Conservation (phyloP, 2,329 filamentous ascomycete genomes). For the Aspergillus chevalieri region DNA sequence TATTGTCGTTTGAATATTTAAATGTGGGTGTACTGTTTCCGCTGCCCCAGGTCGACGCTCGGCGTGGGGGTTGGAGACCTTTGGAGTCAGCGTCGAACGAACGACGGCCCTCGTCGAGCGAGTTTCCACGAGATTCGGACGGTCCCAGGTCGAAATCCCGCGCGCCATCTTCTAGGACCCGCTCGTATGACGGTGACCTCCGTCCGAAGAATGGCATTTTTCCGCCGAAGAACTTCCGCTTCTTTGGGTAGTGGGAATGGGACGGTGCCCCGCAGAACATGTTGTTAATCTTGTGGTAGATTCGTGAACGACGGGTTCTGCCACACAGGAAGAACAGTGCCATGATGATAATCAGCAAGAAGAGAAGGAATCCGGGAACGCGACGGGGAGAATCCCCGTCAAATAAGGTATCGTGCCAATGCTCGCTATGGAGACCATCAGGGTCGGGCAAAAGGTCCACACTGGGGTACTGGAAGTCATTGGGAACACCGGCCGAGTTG, state of each 20-base stretch:
- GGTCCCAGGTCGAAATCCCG: slow-evolving; percentile 73
- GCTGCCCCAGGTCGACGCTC: slow-evolving; percentile 27
- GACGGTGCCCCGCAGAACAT: slow-evolving; percentile 26
- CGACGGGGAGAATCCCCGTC: slow-evolving; percentile 61
- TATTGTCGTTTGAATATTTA: slow-evolving; percentile 36
- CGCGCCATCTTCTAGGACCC: slow-evolving; percentile 72
- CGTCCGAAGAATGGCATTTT: slow-evolving; percentile 38
- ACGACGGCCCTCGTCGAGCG: slow-evolving; percentile 57
- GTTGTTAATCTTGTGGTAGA: slow-evolving; percentile 51
- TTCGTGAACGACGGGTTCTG: slow-evolving; percentile 62
- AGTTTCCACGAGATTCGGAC: slow-evolving; percentile 45
- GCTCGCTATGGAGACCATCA: slow-evolving; percentile 37
- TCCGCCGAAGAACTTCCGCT: slow-evolving; percentile 59
- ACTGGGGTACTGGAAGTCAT: slow-evolving; percentile 74
- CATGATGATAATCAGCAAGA: slow-evolving; percentile 66
- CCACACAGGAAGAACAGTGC: slow-evolving; percentile 70
- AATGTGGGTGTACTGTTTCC: slow-evolving; percentile 24
- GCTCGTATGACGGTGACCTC: slow-evolving; percentile 60
- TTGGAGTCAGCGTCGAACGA: slow-evolving; percentile 48
- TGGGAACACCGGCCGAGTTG: slow-evolving; percentile 63
- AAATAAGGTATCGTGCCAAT: slow-evolving; percentile 59
- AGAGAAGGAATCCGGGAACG: slow-evolving; percentile 68
- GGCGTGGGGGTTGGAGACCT: slow-evolving; percentile 53
- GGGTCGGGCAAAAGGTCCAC: slow-evolving; percentile 30
- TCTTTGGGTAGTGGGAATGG: slow-evolving; percentile 27